Base-by-base conservation (phyloP, 116 monocot species). In the Thalassia testudinum region DNA sequence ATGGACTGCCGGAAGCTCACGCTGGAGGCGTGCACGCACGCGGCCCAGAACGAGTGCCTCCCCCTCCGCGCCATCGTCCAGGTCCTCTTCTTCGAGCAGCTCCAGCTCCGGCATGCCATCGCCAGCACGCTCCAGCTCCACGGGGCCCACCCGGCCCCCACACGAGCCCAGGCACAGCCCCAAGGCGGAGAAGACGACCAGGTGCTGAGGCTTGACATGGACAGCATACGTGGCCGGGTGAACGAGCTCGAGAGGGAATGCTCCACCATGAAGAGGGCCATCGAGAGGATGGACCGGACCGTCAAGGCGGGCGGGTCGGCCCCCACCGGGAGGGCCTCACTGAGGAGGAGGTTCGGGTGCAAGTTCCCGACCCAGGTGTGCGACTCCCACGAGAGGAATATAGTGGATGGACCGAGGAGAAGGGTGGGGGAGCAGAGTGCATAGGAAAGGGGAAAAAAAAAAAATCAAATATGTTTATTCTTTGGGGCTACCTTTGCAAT, bases 71-170 rank as follows among this genome's bases (percentile, higher is more conserved):
- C 79, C 7, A 68, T 89, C n/a, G 85, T 97, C 49, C 97, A 97
- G 68, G 97, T 97, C 19, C 82, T 97, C 43, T 97, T 97, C 77
- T 97, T 97, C 70, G 97, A 97, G 77, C 97, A 97, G 67, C 85
- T 89, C 4, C 97, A 97, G 66, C 77, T 97, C 43, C 79, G 97
- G 11, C 78, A 67, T 26, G 89, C 89, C 21, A 82, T 97, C 37
- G 79, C 85, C 0, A 79, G 88, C 1, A 60, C 80, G 4, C 63
- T 92, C 19, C 24, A 74, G n/a, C 57, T 62, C 40, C 58, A 65
- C 1, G 76, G 60, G 6, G 3, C 27, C 0, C 44, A 54, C 21
- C 45, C 15, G 5, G 45, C 4, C 4, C 18, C 15, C 15, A 20
- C 45, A 1, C 16, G 13, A 27, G 22, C 20, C 30, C 27, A 34